These are phyloP conservation scores for Alternaria conjuncta DNA, from an alignment of 2,329 filamentous ascomycete genomes.

Conservation along the genomic window DNA sequence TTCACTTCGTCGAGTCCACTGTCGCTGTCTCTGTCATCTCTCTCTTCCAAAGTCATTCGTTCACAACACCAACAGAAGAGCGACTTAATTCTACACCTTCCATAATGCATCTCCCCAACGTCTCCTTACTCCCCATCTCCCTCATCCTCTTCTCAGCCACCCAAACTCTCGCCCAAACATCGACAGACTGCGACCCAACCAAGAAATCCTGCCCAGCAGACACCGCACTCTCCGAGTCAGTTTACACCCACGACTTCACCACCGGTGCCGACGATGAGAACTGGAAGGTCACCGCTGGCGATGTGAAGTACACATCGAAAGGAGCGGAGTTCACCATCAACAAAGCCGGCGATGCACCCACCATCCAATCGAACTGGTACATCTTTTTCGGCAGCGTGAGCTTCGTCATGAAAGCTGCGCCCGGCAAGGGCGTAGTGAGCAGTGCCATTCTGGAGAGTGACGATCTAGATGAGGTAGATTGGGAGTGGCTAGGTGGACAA, in stretches of 20 bases:
- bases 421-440: slow-evolving; percentile 76
- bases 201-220: slow-evolving; percentile 50
- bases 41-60: background rate
- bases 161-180: slow-evolving; percentile 46
- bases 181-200: slow-evolving; percentile 49
- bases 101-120: background rate
- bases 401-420: slow-evolving; percentile 74
- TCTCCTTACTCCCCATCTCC: background rate
- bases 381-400: slow-evolving; percentile 84
- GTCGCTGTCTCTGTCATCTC: background rate
- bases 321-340: slow-evolving; percentile 57
- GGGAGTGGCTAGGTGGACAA: slow-evolving; percentile 76
- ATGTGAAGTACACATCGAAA: slow-evolving; percentile 49
- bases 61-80: background rate
- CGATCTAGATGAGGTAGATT: slow-evolving; percentile 84
- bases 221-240: slow-evolving; percentile 42
- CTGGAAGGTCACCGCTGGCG: slow-evolving; percentile 38
- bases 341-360: slow-evolving; percentile 59
- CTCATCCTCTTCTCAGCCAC: slow-evolving; percentile 1
- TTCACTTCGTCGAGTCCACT: background rate
- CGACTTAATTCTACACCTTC: background rate
- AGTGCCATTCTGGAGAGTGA: slow-evolving; percentile 81
- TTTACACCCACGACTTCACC: slow-evolving; percentile 50
- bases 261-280: slow-evolving; percentile 29
- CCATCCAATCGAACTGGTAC: slow-evolving; percentile 78